These are phyloP conservation scores for Acer saccharum DNA, from an alignment of 345 rosid species.

Conservation along the genomic window DNA sequence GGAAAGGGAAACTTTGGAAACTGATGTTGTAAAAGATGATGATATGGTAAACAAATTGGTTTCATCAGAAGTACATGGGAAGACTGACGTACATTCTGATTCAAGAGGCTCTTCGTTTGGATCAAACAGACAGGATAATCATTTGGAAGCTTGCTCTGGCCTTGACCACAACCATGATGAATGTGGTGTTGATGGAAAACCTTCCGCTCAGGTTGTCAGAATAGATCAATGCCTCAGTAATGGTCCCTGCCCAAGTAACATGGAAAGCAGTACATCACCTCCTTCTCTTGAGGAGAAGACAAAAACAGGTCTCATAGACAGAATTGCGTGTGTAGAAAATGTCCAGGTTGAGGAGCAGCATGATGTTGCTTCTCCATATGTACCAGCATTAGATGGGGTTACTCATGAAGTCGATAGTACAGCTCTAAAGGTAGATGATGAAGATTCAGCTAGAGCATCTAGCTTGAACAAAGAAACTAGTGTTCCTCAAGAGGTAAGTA, in stretches of 20 bases:
- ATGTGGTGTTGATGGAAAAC: slow-evolving; percentile 3
- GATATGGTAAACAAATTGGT: slow-evolving; percentile 8
- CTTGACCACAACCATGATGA: neutral
- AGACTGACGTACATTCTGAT: neutral
- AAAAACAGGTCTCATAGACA: slow-evolving; percentile 2
- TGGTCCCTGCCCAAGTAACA: neutral
- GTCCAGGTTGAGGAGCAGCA: slow-evolving; percentile 14
- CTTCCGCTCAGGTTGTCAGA: slow-evolving; percentile 4
- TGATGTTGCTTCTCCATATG: slow-evolving; percentile 17
- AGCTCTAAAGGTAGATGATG: neutral
- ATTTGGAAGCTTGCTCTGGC: slow-evolving; percentile 22
- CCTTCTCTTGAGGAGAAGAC: neutral
- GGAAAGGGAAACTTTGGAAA: slow-evolving; percentile 4
- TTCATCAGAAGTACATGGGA: slow-evolving; percentile 22
- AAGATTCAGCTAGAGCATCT: slow-evolving; percentile 10
- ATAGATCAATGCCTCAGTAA: neutral
- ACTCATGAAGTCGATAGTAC: slow-evolving; percentile 12
- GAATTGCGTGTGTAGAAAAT: slow-evolving; percentile 11
- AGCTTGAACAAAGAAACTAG: neutral
- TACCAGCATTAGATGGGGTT: slow-evolving; percentile 14
- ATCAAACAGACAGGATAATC: slow-evolving; percentile 16
- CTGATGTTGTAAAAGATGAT: slow-evolving; percentile 9
- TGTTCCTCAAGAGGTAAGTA: slow-evolving; percentile 19
- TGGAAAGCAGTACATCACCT: neutral
- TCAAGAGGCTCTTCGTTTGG: neutral